A percentile compares a stretch with the other conserved stretches of the same genome.
Evolutionary conservation across 1,284 basidiomycete genomes (phyloP).

Genomic region (Termitomyces sp.): DNA sequence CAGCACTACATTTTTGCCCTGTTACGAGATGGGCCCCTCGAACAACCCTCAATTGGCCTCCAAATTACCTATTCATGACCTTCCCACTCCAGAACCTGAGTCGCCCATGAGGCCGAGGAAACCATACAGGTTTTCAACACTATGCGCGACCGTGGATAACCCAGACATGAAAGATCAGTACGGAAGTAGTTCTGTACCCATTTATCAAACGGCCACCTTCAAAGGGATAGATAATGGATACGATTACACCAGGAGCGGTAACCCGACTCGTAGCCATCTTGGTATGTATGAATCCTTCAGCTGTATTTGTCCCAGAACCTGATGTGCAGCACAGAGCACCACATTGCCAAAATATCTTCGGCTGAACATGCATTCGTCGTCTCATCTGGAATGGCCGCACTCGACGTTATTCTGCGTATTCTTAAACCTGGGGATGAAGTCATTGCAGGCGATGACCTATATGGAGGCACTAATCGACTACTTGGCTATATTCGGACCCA

Average conservation of each 20-base stretch:
- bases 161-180: slow-evolving; percentile 92
- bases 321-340: slow-evolving; percentile 64
- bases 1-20: slow-evolving; percentile 9
- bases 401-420: slow-evolving; percentile 91
- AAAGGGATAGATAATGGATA: slow-evolving; percentile 90
- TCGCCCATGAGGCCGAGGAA: slow-evolving; percentile 60
- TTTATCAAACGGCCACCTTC: slow-evolving; percentile 98
- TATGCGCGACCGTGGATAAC: slow-evolving; percentile 90
- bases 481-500: slow-evolving; percentile 88
- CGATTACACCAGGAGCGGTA: slow-evolving; percentile 94
- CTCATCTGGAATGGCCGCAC: slow-evolving; percentile 95
- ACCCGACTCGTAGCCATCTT: slow-evolving; percentile 93
- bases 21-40: slow-evolving; percentile 26
- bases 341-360: slow-evolving; percentile 91
- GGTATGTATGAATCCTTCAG: slow-evolving; percentile 46
- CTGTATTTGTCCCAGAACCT: slow-evolving; percentile 1
- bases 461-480: slow-evolving; percentile 96
- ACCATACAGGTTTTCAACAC: slow-evolving; percentile 78
- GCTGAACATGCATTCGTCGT: slow-evolving; percentile 87
- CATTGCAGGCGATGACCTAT: slow-evolving; percentile 95
- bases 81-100: slow-evolving; percentile 73
- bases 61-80: slow-evolving; percentile 29
- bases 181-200: slow-evolving; percentile 90
- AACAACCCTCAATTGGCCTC: slow-evolving; percentile 24
- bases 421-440: slow-evolving; percentile 94